Conservation (phyloP, 768 basidiomycete species). For the Asterophora parasitica region DNA sequence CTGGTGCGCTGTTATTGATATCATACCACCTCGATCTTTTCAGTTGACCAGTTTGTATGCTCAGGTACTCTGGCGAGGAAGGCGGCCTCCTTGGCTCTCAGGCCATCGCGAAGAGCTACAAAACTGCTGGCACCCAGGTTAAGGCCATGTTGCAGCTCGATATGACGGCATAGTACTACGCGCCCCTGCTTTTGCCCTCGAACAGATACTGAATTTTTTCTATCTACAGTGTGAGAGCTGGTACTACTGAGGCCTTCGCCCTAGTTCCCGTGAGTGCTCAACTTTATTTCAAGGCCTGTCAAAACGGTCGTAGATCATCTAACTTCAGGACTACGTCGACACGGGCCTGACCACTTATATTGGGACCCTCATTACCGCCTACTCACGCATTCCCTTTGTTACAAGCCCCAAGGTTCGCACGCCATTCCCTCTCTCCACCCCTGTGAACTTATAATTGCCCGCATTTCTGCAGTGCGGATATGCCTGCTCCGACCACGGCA, state of each 20-base stretch:
- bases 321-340: conserved; percentile 24
- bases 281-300: too few species aligned
- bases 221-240: conserved; percentile 39
- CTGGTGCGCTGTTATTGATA: conserved; percentile 27
- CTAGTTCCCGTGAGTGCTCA: conserved; percentile 22
- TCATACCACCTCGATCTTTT: not conserved
- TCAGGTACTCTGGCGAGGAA: conserved; percentile 36
- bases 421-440: too few species aligned
- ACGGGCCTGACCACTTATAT: not conserved
- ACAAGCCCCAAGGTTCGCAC: too few species aligned
- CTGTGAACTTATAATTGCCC: not conserved
- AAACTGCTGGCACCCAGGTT: conserved; percentile 34
- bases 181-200: not conserved
- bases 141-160: conserved; percentile 44
- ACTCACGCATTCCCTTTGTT: too few species aligned
- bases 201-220: conserved; percentile 10
- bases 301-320: too few species aligned
- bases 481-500: conserved; percentile 67
- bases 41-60: not conserved
- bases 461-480: conserved; percentile 34
- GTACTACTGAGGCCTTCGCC: conserved; percentile 34
- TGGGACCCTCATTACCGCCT: too few species aligned
- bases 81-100: conserved; percentile 45
- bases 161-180: conserved; percentile 36
- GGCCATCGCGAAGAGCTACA: conserved; percentile 44